Evolutionary conservation across 176 grass and related monocot species (phyloP), one percentile per base, ranked within the genome.

Genomic region (Aegilops sharonensis): DNA sequence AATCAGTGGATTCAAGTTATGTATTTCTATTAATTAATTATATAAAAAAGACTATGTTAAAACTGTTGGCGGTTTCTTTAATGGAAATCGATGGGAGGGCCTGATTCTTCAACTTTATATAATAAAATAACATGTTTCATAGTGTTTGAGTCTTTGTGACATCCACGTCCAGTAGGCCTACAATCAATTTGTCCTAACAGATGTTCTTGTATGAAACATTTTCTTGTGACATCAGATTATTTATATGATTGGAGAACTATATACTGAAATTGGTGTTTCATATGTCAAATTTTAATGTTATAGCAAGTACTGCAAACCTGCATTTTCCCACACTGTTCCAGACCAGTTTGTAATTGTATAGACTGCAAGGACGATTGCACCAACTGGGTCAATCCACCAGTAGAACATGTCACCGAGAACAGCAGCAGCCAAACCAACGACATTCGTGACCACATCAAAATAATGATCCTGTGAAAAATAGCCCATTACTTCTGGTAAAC

Each of bases 341-440:
- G 95, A 98, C 95, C 95, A 95, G 72, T 98, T 98, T 81, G 86
- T 35, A 83, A 98, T 95, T 23, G 95, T 98, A 80, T 98, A 98
- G 18, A 98, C 89, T 67, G 93, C 95, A 85, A 98, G 93, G 76
- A 83, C 14, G 73, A 98, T 98, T 70, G 95, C 95, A 32, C 95
- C 95, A 67, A 78, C 23, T 79, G 93, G 95, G 64, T 95, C 95
- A 11, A 95, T 98, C 95, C 95, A 98, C 95, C 93, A 95, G 86
- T 95, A 95, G 61, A 90, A 98, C 47, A 77, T 92, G 82, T 98
- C 93, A 23, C 93, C 95, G 45, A 95, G 87, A 61, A 88, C 93
- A 81, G 95, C 95, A 84, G 95, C 95, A 87, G 91, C 87, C 88
- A 98, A 89, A 68, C 95, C 93, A 57, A 98, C 85, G 1, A 98